phyloP scores from a whole-genome alignment of 2,329 filamentous ascomycete species.

The Lizonia empirigonia region DNA sequence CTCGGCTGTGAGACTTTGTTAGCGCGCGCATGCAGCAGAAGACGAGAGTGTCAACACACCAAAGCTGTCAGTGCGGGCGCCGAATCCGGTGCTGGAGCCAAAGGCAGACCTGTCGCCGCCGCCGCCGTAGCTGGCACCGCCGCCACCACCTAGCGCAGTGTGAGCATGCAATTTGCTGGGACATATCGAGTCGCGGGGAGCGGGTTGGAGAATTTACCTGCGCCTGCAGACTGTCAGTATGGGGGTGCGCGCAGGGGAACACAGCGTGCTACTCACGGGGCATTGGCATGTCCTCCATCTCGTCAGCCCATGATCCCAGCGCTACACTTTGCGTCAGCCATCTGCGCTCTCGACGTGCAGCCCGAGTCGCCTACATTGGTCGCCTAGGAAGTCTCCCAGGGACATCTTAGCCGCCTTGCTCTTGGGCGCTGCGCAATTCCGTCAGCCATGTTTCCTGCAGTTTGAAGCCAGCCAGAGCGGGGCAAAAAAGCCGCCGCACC shows the following conservation, averaged over 20 bases:
- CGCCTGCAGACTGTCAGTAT: constrained; percentile 37
- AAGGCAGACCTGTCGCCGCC: constrained; percentile 57
- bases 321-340: constrained; percentile 55
- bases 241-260: background rate
- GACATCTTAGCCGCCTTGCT: constrained; percentile 97
- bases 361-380: constrained; percentile 72
- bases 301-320: constrained; percentile 95
- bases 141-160: constrained; percentile 39
- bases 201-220: constrained; percentile 30
- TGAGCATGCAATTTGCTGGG: constrained; percentile 23
- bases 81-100: constrained; percentile 49
- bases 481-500: constrained; percentile 34
- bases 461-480: constrained; percentile 26
- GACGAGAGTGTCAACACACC: constrained; percentile 35
- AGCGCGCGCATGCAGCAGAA: constrained; percentile 20
- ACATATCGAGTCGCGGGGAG: background rate
- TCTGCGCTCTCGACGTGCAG: constrained; percentile 23
- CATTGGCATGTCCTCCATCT: constrained; percentile 86
- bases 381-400: constrained; percentile 92
- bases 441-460: constrained; percentile 51
- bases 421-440: constrained; percentile 72
- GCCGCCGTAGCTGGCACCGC: constrained; percentile 51
- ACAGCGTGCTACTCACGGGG: constrained; percentile 64
- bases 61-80: constrained; percentile 46
- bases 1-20: constrained; percentile 28